Base-by-base conservation (phyloP, 2,329 filamentous ascomycete genomes). In the Huntiella omanensis region DNA sequence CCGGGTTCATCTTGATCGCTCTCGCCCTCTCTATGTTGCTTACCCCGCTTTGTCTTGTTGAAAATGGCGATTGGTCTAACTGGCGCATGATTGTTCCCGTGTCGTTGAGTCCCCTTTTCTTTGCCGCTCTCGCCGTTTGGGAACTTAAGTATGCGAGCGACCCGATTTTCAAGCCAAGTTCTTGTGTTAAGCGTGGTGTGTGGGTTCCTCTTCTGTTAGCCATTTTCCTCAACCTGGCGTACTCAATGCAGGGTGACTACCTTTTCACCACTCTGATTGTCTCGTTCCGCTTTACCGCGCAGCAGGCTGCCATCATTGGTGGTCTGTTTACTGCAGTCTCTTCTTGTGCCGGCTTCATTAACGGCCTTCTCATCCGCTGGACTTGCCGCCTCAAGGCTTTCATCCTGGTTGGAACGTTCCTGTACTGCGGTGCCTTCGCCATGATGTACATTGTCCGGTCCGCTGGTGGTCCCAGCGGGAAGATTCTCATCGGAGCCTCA, bases 391-490 rank as follows among this genome's bases (percentile, higher is more conserved):
- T 79, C 55, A 80, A 80, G 55, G 56, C 64, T n/a, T 76, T 80
- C 56, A 77, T 80, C 54, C 58, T 80, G 33, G 59, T 60, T 19
- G 76, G 76, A 32, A 77, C 74, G 1, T 58, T 62, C 4, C 62
- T 80, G 3, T 79, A 75, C 60, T 63, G 75, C 53, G 70, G 76
- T 12, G 74, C 75, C 1, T 80, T 78, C 51, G 76, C 75, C 5
- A 64, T 80, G 1, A 62, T 80, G 15, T 77, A 79, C 54, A 64
- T 66, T 51, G 80, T 65, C 62, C 72, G 76, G n/a, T 74, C 74
- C 33, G 66, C 68, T 4, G 54, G 62, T 8, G 58, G 54, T 11
- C 46, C 53, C 0, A 57, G 62, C 7, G 64, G 60, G 49, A 62
- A 71, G 47, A 17, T 17, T 17, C 17, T 17, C 17, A 17, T 17